Conservation (phyloP, 73 alveolate species). For the Stentor roeselii region DNA sequence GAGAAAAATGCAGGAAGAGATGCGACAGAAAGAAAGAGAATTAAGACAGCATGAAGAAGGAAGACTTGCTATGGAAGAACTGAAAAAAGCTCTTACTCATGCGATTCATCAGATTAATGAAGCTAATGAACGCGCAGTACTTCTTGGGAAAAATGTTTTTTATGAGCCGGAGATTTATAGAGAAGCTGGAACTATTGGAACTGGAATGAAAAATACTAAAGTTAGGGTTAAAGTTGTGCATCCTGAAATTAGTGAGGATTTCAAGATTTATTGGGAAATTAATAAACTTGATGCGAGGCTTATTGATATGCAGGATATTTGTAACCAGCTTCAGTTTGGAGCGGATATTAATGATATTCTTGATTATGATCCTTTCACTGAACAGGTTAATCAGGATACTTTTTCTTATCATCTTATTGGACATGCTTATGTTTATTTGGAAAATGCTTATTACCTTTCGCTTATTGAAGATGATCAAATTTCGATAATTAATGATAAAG, state of each 20-base stretch:
- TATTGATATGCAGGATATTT: constrained; percentile 21
- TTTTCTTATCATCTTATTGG: constrained; percentile 6
- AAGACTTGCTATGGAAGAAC: neutral
- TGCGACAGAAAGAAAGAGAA: constrained; percentile 24
- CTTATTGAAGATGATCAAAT: neutral
- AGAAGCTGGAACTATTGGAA: neutral
- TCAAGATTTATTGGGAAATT: neutral
- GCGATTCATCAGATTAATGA: constrained; percentile 23
- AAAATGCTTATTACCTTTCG: neutral
- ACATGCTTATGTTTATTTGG: constrained; percentile 17
- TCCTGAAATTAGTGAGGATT: constrained; percentile 14
- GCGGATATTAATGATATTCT: constrained; percentile 11
- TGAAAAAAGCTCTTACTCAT: neutral
- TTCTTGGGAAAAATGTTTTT: neutral
- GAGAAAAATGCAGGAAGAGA: constrained; percentile 37
- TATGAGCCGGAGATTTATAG: constrained; percentile 14
- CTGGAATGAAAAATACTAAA: neutral
- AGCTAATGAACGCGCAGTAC: constrained; percentile 24
- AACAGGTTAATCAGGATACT: neutral
- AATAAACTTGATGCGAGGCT: constrained; percentile 12
- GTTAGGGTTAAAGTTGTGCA: constrained; percentile 3
- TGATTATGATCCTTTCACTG: constrained; percentile 20
- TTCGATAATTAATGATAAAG: neutral
- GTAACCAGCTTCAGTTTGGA: neutral
- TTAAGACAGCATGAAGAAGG: constrained; percentile 22